Percentiles rank a stretch among this genome's conserved stretches.
Conservation (phyloP, 2,329 filamentous ascomycete species). For the Pseudogymnoascus sp. region DNA sequence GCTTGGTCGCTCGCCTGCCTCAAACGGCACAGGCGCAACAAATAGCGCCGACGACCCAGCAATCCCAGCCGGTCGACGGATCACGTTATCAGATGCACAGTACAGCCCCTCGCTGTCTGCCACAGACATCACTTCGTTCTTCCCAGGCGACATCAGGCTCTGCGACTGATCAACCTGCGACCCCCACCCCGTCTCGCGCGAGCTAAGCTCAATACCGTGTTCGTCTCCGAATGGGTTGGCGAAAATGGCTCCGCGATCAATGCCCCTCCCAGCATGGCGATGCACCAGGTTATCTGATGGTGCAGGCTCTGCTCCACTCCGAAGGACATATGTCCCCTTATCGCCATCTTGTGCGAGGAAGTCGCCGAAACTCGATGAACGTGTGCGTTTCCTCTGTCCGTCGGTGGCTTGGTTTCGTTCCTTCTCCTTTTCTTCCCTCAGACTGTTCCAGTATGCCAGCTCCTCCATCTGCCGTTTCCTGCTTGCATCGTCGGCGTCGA, state of each 20-base stretch:
- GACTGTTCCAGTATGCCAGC: conserved; percentile 55
- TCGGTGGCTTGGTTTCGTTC: conserved; percentile 20
- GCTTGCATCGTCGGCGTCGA: conserved; percentile 55
- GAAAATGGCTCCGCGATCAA: conserved; percentile 37
- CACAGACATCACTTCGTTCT: conserved; percentile 40
- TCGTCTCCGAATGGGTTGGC: conserved; percentile 48
- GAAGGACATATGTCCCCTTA: conserved; percentile 48
- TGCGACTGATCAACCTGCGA: conserved; percentile 31
- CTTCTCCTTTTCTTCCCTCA: conserved; percentile 41
- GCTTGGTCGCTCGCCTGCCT: background rate
- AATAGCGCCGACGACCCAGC: conserved; percentile 12
- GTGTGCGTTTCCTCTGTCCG: conserved; percentile 23
- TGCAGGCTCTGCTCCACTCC: conserved; percentile 40
- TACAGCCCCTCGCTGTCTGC: conserved; percentile 37
- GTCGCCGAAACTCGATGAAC: conserved; percentile 42
- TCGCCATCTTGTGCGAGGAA: conserved; percentile 44
- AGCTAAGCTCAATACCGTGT: conserved; percentile 22
- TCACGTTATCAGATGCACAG: conserved; percentile 43
- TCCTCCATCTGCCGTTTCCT: conserved; percentile 54
- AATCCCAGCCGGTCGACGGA: background rate
- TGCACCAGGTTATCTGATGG: conserved; percentile 33
- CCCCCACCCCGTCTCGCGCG: conserved; percentile 30
- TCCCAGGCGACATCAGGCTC: conserved; percentile 35
- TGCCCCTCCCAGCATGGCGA: conserved; percentile 38
- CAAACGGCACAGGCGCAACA: conserved; percentile 3